A percentile compares a stretch with the other conserved stretches of the same genome.
Conservation (phyloP, 805 yeast genomes). For the Spathaspora hagerdaliae region DNA sequence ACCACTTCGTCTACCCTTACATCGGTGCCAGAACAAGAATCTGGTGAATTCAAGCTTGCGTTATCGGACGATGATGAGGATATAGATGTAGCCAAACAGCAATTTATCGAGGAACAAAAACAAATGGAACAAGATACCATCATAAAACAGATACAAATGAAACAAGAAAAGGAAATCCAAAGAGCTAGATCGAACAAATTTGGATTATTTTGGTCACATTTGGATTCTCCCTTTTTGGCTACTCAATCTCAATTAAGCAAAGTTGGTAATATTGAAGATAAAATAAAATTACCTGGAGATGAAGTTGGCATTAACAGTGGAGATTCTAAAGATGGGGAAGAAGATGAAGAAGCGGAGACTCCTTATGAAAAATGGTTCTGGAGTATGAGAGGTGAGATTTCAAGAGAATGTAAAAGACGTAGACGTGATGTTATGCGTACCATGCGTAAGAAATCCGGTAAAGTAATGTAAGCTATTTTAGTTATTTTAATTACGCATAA, state of each 20-base stretch:
- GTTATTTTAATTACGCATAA: neutral
- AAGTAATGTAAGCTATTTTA: neutral
- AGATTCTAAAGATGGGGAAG: constrained; percentile 19
- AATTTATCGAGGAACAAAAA: constrained; percentile 4
- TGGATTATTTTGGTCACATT: constrained; percentile 78
- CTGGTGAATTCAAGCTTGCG: constrained; percentile 37
- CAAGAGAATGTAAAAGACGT: constrained; percentile 68
- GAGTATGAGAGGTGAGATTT: constrained; percentile 77
- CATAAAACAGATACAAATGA: constrained; percentile 26
- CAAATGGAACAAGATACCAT: constrained; percentile 19
- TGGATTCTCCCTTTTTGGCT: constrained; percentile 78
- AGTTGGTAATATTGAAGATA: constrained; percentile 34
- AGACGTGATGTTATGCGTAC: constrained; percentile 70
- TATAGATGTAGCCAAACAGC: constrained; percentile 32
- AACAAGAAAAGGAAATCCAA: constrained; percentile 24
- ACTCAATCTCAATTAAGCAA: constrained; percentile 80
- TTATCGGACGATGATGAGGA: constrained; percentile 38
- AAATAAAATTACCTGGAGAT: constrained; percentile 35
- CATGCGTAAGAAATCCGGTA: constrained; percentile 39
- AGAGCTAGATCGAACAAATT: constrained; percentile 16
- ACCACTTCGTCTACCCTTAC: neutral
- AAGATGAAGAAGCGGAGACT: constrained; percentile 27
- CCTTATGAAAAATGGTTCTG: constrained; percentile 76
- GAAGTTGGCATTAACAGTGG: constrained; percentile 14
- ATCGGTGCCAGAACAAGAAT: constrained; percentile 45